Conservation (phyloP, 2,329 filamentous ascomycete species). For the Hymenotorrendiella dingleyae region DNA sequence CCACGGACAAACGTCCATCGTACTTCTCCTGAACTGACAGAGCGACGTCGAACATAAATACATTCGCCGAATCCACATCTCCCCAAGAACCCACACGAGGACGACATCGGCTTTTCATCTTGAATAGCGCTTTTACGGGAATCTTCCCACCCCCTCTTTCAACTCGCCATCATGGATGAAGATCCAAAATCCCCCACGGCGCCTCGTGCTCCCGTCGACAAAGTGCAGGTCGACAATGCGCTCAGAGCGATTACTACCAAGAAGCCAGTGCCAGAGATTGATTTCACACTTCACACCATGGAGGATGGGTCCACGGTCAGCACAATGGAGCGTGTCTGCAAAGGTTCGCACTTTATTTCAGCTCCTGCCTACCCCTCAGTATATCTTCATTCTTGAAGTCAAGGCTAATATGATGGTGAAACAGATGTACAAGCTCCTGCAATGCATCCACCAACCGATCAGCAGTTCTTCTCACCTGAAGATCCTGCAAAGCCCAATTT, state of each 20-base stretch:
- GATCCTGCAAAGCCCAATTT: constrained; percentile 87
- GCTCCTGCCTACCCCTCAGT: constrained; percentile 10
- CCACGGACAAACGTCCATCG: constrained; percentile 3
- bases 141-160: neutral
- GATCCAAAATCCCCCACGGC: constrained; percentile 17
- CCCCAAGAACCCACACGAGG: too few species aligned
- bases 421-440: constrained; percentile 96
- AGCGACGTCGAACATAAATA: too few species aligned
- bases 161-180: constrained; percentile 27
- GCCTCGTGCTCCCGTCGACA: constrained; percentile 18
- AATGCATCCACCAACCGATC: constrained; percentile 84
- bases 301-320: constrained; percentile 94
- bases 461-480: constrained; percentile 87
- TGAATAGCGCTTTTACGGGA: neutral
- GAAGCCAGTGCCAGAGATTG: constrained; percentile 93
- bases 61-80: neutral
- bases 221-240: constrained; percentile 71
- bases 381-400: constrained; percentile 1
- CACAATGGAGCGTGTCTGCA: constrained; percentile 93
- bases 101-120: neutral
- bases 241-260: constrained; percentile 90
- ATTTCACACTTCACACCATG: constrained; percentile 98
- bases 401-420: constrained; percentile 24
- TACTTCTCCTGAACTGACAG: too few species aligned
- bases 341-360: constrained; percentile 68